Evolutionary conservation across 2,329 filamentous ascomycete species (phyloP).

Genomic region (Aspergillus nomiae): DNA sequence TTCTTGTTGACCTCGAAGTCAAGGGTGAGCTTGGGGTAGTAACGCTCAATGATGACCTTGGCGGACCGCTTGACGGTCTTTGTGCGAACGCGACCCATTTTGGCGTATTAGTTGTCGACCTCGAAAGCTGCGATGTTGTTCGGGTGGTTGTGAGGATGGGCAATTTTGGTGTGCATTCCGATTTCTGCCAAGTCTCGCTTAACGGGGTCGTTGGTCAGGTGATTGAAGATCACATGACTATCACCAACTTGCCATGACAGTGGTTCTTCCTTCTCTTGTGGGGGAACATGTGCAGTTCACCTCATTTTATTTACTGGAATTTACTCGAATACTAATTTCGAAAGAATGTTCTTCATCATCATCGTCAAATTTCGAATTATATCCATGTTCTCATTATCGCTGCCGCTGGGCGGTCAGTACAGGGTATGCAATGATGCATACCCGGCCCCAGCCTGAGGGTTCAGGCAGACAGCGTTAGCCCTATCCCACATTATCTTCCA

Average conservation of each 20-base stretch:
- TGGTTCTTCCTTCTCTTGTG: background rate
- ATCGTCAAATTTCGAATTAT: background rate
- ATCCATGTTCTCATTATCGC: background rate
- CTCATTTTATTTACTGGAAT: no score
- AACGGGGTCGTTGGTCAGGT: background rate
- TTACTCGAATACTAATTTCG: background rate
- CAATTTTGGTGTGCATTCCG: conserved; percentile 4
- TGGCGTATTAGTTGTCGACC: conserved; percentile 39
- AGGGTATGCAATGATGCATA: no score
- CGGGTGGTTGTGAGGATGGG: conserved; percentile 17
- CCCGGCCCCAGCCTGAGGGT: background rate
- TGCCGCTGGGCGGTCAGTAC: background rate
- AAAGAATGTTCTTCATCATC: background rate
- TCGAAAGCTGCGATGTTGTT: conserved; percentile 11
- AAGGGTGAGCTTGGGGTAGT: conserved; percentile 96
- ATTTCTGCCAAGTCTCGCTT: conserved; percentile 4
- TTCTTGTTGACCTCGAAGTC: conserved; percentile 99
- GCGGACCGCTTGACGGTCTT: conserved; percentile 80
- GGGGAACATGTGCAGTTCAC: background rate
- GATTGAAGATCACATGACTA: background rate
- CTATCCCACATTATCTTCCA: conserved; percentile 5
- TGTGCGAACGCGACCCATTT: conserved; percentile 53
- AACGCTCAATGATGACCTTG: conserved; percentile 99
- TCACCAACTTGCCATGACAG: background rate
- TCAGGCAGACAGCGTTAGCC: background rate